Evolutionary conservation across 140 eudicot species (phyloP).

Genomic region (Erigeron philadelphicus): DNA sequence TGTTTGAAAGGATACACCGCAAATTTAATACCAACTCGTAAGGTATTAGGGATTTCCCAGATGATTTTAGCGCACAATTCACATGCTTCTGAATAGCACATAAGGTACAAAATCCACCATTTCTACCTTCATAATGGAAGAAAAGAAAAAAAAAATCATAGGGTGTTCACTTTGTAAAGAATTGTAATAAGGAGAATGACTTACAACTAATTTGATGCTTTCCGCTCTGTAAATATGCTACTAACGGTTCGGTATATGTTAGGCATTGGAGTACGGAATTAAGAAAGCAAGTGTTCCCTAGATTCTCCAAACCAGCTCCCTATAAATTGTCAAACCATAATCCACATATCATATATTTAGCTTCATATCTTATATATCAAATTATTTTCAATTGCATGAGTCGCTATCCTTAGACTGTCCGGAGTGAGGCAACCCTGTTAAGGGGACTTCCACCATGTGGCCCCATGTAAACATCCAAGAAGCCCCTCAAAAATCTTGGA

Average conservation of each 20-base stretch:
- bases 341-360: neutral
- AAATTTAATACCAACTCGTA: constrained; percentile 57
- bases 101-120: constrained; percentile 74
- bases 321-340: constrained; percentile 23
- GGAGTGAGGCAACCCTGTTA: no score
- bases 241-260: constrained; percentile 75
- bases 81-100: constrained; percentile 91
- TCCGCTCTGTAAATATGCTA: constrained; percentile 68
- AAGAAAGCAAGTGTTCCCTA: constrained; percentile 78
- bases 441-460: no score
- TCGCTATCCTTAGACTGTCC: no score
- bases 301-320: constrained; percentile 89
- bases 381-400: neutral
- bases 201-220: constrained; percentile 64
- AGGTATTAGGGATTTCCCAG: constrained; percentile 66
- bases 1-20: constrained; percentile 56
- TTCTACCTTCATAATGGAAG: constrained; percentile 40
- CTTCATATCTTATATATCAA: neutral
- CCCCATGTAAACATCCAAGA: no score
- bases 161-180: neutral
- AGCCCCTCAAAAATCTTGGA: no score
- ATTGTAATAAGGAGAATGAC: constrained; percentile 18
- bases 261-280: constrained; percentile 79
- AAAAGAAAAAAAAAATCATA: neutral
- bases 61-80: constrained; percentile 63